These are phyloP conservation scores for Fraxinus quadrangulata DNA, from an alignment of 257 asterid species.

Conservation along the genomic window DNA sequence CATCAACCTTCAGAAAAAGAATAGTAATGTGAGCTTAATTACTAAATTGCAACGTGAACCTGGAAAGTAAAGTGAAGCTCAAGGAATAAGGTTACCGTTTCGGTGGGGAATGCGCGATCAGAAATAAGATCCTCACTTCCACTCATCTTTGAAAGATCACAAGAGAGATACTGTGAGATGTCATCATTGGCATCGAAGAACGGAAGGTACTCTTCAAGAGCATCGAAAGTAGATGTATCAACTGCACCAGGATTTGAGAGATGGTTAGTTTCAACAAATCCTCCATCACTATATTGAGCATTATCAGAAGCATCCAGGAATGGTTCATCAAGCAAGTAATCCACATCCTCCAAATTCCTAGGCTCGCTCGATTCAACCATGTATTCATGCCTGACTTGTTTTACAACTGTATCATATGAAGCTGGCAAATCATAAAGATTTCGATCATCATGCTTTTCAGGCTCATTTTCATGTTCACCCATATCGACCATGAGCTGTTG, in stretches of 20 bases:
- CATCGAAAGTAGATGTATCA: conserved; percentile 47
- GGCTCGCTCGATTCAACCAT: conserved; percentile 71
- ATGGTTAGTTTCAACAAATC: conserved; percentile 73
- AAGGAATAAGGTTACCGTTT: conserved; percentile 41
- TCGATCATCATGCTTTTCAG: conserved; percentile 40
- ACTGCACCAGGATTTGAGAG: conserved; percentile 52
- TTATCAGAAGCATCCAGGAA: conserved; percentile 45
- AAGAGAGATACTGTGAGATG: conserved; percentile 34
- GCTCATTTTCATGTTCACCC: conserved; percentile 38
- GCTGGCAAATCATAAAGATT: conserved; percentile 43
- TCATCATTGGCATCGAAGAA: conserved; percentile 62
- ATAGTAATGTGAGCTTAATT: conserved; percentile 11
- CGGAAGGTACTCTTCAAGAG: conserved; percentile 66
- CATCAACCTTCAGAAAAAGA: conserved; percentile 45
- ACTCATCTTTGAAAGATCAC: conserved; percentile 46
- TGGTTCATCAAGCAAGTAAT: conserved; percentile 68
- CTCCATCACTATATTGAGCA: conserved; percentile 52
- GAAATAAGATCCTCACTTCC: conserved; percentile 43
- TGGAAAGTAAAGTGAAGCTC: background rate
- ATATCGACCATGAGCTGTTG: conserved; percentile 30
- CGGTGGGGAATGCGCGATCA: conserved; percentile 31
- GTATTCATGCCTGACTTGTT: conserved; percentile 71
- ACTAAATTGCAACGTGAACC: conserved; percentile 5
- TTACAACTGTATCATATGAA: conserved; percentile 37
- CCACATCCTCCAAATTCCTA: conserved; percentile 41